Percentiles rank a stretch among this genome's conserved stretches.
Conservation (phyloP, 2,329 filamentous ascomycete species). For the Neoscytalidium dimidiatum region DNA sequence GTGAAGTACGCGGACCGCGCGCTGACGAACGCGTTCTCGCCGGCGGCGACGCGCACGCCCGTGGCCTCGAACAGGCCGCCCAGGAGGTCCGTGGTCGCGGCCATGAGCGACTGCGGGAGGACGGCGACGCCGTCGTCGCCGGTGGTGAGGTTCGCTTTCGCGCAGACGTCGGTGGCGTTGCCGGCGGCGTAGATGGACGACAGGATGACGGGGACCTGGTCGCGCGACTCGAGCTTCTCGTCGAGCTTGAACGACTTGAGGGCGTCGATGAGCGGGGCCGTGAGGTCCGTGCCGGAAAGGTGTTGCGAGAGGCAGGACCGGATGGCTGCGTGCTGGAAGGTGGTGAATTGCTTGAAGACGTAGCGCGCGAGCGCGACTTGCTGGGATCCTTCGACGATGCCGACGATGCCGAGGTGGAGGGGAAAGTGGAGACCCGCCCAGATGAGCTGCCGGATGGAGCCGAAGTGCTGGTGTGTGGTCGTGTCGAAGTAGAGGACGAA, state of each 20-base stretch:
- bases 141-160: slow-evolving; percentile 8
- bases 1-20: neutral
- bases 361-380: slow-evolving; percentile 24
- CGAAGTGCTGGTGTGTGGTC: slow-evolving; percentile 33
- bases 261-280: slow-evolving; percentile 12
- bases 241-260: slow-evolving; percentile 24
- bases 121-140: too few species aligned
- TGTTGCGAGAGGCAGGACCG: neutral
- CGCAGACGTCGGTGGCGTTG: slow-evolving; percentile 22
- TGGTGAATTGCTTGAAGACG: slow-evolving; percentile 1
- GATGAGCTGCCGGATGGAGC: slow-evolving; percentile 35
- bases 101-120: neutral
- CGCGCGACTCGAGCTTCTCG: slow-evolving; percentile 12
- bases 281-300: slow-evolving; percentile 22
- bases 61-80: neutral
- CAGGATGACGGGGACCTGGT: slow-evolving; percentile 17
- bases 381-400: slow-evolving; percentile 32
- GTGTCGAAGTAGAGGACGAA: slow-evolving; percentile 40
- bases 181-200: slow-evolving; percentile 20
- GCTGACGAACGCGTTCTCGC: neutral
- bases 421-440: slow-evolving; percentile 36
- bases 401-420: slow-evolving; percentile 31
- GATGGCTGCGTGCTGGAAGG: neutral
- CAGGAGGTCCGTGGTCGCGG: neutral
- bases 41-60: neutral